Evolutionary conservation across 2,329 filamentous ascomycete genomes (phyloP).

Genomic region (Alternaria sp.): DNA sequence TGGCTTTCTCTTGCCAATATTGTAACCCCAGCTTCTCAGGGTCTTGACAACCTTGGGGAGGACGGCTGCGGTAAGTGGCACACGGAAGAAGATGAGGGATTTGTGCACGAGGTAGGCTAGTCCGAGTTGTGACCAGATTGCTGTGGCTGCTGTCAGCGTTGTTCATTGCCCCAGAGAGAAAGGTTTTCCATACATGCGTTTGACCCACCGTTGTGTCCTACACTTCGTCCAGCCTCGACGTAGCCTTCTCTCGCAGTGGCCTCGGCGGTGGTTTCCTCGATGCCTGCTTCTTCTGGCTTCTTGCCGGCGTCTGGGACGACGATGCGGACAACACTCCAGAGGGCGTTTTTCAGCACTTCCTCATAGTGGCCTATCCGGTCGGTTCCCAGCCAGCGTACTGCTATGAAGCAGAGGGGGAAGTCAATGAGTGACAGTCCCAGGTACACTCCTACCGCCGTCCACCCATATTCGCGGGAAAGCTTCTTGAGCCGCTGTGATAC

Average conservation of each 20-base stretch:
- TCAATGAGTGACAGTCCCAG: conserved; percentile 82
- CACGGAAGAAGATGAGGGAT: conserved; percentile 94
- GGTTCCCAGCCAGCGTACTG: conserved; percentile 82
- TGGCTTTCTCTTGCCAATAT: conserved; percentile 81
- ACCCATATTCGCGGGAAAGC: conserved; percentile 91
- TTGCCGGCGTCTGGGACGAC: conserved; percentile 64
- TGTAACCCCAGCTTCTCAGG: conserved; percentile 88
- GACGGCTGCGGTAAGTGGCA: conserved; percentile 88
- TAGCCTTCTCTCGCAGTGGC: conserved; percentile 42
- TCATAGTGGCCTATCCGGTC: conserved; percentile 83
- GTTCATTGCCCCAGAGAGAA: neutral
- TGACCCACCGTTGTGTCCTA: conserved; percentile 68
- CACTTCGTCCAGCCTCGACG: conserved; percentile 66
- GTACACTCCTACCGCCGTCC: conserved; percentile 93
- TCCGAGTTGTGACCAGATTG: conserved; percentile 84
- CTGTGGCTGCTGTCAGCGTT: conserved; percentile 50
- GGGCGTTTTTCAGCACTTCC: conserved; percentile 70
- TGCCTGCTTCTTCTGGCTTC: conserved; percentile 57
- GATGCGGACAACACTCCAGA: conserved; percentile 68
- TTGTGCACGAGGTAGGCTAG: conserved; percentile 98
- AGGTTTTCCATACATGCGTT: conserved; percentile 73
- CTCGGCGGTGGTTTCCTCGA: conserved; percentile 48
- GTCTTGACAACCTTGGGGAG: conserved; percentile 94
- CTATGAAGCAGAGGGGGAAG: conserved; percentile 93
- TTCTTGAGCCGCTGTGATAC: conserved; percentile 79